Base-by-base conservation (phyloP, 2,329 filamentous ascomycete genomes). In the Sarocladiaceae sp. region DNA sequence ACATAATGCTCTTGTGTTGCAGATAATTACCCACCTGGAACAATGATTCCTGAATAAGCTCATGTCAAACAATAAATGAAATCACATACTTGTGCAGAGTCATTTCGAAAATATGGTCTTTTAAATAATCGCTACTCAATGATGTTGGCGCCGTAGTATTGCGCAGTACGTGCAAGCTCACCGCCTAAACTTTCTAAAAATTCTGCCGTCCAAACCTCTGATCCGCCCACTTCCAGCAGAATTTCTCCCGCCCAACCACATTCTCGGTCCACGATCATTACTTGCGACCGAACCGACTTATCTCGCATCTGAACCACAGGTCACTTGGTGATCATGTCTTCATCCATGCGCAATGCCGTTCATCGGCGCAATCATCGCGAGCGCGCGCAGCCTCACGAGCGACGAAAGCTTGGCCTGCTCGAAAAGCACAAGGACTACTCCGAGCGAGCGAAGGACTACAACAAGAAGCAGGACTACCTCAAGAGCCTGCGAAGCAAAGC, bases 371-470 rank as follows among this genome's bases (percentile, higher is more conserved):
- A 90, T 60, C 93, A 97, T 71, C 83, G 86, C 61, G 94, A 97
- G 78, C 87, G 94, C 62, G 88, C 89, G 31, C 94, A 97, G 69
- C 88, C 92, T 36, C 71, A 83, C 57, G 88, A 92, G 66, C 89
- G 94, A 51, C 76, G 86, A 58, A 90, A 90, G 75, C 90, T 91
- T 72, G 94, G 94, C 58, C 81, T 97, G 20, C 84, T 97, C 56
- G 94, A 97, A 70, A 97, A 99, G 74, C 88, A 94, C 79, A 97
- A 97, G 75, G 83, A 87, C 66, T 86, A 87, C 68, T 76, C 78
- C 44, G 78, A 83, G 50, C 82, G 84, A 55, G 82, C 84, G 23
- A 74, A 77, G 58, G 84, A 87, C 64, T 84, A 81, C 74, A 83
- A 82, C 63, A 77, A 78, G 67, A 87, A 88, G 62, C 82, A 87